Percentiles rank a stretch among this genome's conserved stretches.
These are phyloP conservation scores for Lepidopterella palustris DNA, from an alignment of 495 filamentous ascomycete species.

Conservation along the genomic window DNA sequence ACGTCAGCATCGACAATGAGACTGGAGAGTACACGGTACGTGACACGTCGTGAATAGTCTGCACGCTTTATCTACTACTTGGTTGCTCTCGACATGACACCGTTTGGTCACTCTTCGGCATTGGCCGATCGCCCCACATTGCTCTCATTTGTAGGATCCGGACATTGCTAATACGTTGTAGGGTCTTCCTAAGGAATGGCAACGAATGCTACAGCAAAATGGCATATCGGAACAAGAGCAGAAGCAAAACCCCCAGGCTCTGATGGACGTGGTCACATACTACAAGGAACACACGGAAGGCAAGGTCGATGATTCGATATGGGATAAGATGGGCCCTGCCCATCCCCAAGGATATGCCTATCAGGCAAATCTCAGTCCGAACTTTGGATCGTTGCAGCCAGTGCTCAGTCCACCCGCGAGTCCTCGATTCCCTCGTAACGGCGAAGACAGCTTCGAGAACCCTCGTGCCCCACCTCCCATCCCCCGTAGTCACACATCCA, in stretches of 20 bases:
- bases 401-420: conserved; percentile 79
- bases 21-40: conserved; percentile 94
- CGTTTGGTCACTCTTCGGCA: neutral
- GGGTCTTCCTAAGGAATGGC: conserved; percentile 98
- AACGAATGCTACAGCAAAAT: conserved; percentile 86
- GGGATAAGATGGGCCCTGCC: conserved; percentile 93
- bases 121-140: neutral
- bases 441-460: conserved; percentile 94
- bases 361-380: conserved; percentile 37
- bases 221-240: conserved; percentile 95
- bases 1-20: conserved; percentile 94
- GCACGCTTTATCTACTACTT: neutral
- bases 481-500: conserved; percentile 50
- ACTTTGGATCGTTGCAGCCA: conserved; percentile 51
- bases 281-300: conserved; percentile 88
- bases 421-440: conserved; percentile 85
- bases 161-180: conserved; percentile 35
- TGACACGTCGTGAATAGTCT: conserved; percentile 27
- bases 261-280: conserved; percentile 91
- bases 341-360: conserved; percentile 45
- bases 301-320: conserved; percentile 73
- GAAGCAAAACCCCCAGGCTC: conserved; percentile 87
- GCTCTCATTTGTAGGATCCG: too few relatives aligned
- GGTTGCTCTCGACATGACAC: neutral
- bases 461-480: conserved; percentile 89